Evolutionary conservation across 73 alveolate species (phyloP), one percentile per base, ranked within the genome.

Genomic region (Blepharisma japonicum): DNA sequence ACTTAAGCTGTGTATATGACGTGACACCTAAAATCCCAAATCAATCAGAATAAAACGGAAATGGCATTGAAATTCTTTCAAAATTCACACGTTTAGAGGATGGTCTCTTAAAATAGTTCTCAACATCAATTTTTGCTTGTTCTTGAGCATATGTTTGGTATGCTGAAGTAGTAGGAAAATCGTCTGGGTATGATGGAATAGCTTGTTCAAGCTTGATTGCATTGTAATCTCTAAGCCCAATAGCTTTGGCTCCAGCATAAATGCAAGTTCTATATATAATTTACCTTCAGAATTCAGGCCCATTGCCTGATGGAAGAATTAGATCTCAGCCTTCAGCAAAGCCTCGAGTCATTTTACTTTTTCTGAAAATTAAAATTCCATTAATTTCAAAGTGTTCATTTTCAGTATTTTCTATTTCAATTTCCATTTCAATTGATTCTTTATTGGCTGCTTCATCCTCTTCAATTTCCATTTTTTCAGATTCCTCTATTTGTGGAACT

Each of bases 21-120:
- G 23, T 25, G 39, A 14, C 74, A 14, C 23, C 67, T 8, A 9
- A 14, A 5, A n/a, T 39, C 18, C 14, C 18, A 18, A 8, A 14
- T 55, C 83, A 81, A 76, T 71, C 56, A 51, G 80, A 81, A 14
- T 50, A 50, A 71, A 81, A 81, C 8, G 87, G 87, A 47, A 54
- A 81, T 11, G 87, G 87, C 45, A 67, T 71, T 23, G 50, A 21
- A 20, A 81, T 38, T 23, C 78, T 55, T 27, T 56, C 68, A 71
- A 54, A 81, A 81, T 81, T 74, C 14, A 49, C 39, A 25, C 82
- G 55, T 32, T 46, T 76, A 21, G 77, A 14, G 2, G 49, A 18
- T 1, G 74, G 74, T 81, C 55, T 71, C 51, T n/a, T 38, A 55
- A 0, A 81, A 49, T 71, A 61, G 51, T 18, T 51, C 39, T 8